Percentiles rank a stretch among this genome's conserved stretches.
These are phyloP conservation scores for Myxozyma neglecta DNA, from an alignment of 805 yeast genomes.

Conservation along the genomic window DNA sequence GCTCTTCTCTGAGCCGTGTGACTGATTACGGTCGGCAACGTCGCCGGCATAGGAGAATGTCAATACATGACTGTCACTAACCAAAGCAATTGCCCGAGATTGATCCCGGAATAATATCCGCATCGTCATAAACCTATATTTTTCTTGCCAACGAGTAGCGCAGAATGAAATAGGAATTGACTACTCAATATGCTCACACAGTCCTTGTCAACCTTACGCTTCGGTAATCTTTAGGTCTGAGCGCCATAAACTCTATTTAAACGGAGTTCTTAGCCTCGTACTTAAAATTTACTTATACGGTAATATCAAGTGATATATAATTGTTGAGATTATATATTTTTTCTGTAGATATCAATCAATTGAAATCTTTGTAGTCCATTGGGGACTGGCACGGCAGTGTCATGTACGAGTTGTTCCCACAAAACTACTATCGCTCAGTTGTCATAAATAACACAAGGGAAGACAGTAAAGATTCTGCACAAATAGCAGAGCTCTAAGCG, in stretches of 20 bases:
- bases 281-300: neutral
- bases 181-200: too few species aligned
- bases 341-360: too few species aligned
- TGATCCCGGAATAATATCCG: constrained; percentile 59
- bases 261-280: neutral
- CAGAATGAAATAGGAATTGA: too few species aligned
- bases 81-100: constrained; percentile 71
- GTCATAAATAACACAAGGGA: too few species aligned
- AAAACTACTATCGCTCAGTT: too few species aligned
- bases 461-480: too few species aligned
- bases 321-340: too few species aligned
- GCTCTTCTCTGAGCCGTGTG: constrained; percentile 1
- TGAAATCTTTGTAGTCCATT: too few species aligned
- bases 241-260: neutral
- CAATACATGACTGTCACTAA: constrained; percentile 59
- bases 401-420: too few species aligned
- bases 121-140: constrained; percentile 44
- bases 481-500: too few species aligned
- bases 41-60: constrained; percentile 45
- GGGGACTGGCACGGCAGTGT: too few species aligned
- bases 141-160: neutral
- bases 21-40: constrained; percentile 11
- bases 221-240: neutral
- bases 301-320: neutral
- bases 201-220: too few species aligned